Evolutionary conservation across 2,329 filamentous ascomycete genomes (phyloP), one percentile per base, ranked within the genome.

Genomic region (Clarireedia hainanense): DNA sequence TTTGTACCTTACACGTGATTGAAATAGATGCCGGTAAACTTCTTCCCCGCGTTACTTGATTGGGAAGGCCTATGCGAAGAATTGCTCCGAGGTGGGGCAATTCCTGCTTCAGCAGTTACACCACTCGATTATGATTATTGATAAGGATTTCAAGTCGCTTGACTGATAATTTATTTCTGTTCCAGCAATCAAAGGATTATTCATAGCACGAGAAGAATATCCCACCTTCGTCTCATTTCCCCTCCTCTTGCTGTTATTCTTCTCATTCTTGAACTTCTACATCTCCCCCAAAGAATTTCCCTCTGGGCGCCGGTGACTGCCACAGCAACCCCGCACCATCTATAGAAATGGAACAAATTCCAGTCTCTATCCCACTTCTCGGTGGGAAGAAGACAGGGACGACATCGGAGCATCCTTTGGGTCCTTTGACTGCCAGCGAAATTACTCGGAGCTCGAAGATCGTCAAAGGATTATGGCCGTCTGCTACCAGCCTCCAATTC

Each of bases 341-440:
- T 4, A 23, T 6, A 6, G 24, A 23, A 23, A 46, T 24, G 43
- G 63, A 65, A 47, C 62, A 66, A 55, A 51, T 65, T 27, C 48
- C 60, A 20, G 45, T 49, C n/a, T 61, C 64, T n/a, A 56, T 65
- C 27, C 63, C 63, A 14, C 42, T 62, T 12, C 56, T 63, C 43
- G 65, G 63, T 36, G 63, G 51, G 45, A 66, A 64, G 49, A 63
- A 60, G 30, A 34, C 30, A 34, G 12, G 12, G 42, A 23, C 48
- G 27, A 27, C 56, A 10, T 52, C 54, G 40, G 60, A 69, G 40
- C 83, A 86, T 62, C 83, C 83, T 10, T 74, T 86, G 52, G 79
- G 80, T 5, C 82, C 83, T 36, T 72, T 86, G 43, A 78, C 74
- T 27, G 74, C 74, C n/a, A 65, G 70, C 23, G 83, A 86, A 67